These are phyloP conservation scores for Drechslerella dactyloides DNA, from an alignment of 2,329 filamentous ascomycete genomes.

Conservation along the genomic window DNA sequence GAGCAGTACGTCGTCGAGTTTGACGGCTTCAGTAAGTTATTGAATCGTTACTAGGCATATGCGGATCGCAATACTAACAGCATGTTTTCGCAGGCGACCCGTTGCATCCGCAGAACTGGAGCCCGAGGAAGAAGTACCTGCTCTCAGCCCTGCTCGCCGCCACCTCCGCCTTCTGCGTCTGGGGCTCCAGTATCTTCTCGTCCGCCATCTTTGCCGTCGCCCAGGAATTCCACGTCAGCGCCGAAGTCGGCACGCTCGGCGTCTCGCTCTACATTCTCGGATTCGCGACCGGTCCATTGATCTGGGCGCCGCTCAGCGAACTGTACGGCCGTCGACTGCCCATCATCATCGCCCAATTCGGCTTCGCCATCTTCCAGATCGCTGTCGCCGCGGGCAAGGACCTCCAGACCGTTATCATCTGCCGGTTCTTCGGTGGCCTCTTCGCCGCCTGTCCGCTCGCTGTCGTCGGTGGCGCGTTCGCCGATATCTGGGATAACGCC, in stretches of 20 bases:
- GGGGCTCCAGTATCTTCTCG: constrained; percentile 78
- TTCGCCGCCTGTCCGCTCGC: constrained; percentile 73
- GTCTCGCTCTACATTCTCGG: constrained; percentile 74
- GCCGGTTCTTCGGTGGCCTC: constrained; percentile 76
- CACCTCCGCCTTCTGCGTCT: constrained; percentile 74
- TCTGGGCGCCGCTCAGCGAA: constrained; percentile 77
- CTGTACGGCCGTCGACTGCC: constrained; percentile 71
- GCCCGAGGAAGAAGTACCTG: constrained; percentile 75
- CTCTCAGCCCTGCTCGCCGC: constrained; percentile 74
- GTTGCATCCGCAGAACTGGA: constrained; percentile 87
- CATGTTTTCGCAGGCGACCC: constrained; percentile 67
- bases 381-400: constrained; percentile 71
- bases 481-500: constrained; percentile 73
- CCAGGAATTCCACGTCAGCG: constrained; percentile 66
- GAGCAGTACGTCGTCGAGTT: constrained; percentile 86
- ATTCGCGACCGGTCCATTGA: constrained; percentile 73
- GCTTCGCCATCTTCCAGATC: constrained; percentile 73
- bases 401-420: constrained; percentile 72
- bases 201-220: constrained; percentile 68
- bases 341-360: constrained; percentile 68
- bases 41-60: background rate
- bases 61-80: constrained; percentile 4
- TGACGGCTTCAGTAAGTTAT: constrained; percentile 67
- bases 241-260: constrained; percentile 69
- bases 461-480: constrained; percentile 73